phyloP scores from a whole-genome alignment of 2,329 filamentous ascomycete genomes.

The Colletotrichum orbiculare region DNA sequence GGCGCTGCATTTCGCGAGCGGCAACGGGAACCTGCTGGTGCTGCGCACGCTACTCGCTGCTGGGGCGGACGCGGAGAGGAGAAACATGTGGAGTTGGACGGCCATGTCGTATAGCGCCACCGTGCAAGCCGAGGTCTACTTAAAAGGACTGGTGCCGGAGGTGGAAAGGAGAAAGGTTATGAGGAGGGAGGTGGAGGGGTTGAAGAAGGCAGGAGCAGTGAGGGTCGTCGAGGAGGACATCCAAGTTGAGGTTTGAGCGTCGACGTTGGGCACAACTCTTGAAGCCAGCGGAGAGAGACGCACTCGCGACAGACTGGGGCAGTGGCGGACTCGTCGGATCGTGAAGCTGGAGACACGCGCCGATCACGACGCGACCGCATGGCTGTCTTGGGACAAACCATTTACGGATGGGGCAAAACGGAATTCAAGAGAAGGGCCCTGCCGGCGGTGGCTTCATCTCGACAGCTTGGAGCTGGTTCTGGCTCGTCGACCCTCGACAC shows the following conservation, averaged over 20 bases:
- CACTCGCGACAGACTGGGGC: not conserved
- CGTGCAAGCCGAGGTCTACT: slow-evolving; percentile 85
- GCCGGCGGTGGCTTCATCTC: no score
- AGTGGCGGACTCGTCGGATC: no score
- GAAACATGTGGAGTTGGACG: slow-evolving; percentile 84
- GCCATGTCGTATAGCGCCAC: slow-evolving; percentile 86
- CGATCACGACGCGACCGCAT: no score
- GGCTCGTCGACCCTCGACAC: no score
- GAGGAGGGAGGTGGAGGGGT: slow-evolving; percentile 50
- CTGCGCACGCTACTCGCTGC: slow-evolving; percentile 81
- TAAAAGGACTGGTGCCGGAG: slow-evolving; percentile 80
- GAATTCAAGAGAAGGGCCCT: no score
- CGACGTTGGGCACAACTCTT: not conserved
- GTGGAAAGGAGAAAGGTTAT: slow-evolving; percentile 69
- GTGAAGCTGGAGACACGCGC: no score
- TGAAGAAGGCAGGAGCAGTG: slow-evolving; percentile 53
- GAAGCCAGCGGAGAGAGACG: not conserved
- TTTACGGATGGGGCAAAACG: no score
- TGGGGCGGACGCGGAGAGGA: slow-evolving; percentile 78
- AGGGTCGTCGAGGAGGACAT: slow-evolving; percentile 54
- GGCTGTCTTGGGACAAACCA: no score
- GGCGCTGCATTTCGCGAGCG: slow-evolving; percentile 86
- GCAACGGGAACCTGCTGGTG: slow-evolving; percentile 82
- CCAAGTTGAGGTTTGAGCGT: slow-evolving; percentile 45
- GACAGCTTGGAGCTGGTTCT: no score